Conservation (phyloP, 441 rosid species). For the Monsonia emarginata region DNA sequence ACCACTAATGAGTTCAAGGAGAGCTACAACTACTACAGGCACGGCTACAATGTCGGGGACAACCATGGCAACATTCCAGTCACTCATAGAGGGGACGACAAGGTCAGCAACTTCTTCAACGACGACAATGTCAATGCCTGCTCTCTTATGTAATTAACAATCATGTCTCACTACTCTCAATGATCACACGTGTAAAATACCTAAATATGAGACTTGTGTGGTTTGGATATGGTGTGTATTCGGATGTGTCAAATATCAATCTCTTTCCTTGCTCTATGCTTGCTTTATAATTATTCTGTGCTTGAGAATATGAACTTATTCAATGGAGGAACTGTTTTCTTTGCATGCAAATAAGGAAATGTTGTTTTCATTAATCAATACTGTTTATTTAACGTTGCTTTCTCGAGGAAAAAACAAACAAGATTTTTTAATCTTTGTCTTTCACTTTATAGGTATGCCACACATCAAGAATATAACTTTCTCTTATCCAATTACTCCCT, state of each 20-base stretch:
- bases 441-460: too few relatives aligned
- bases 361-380: neutral
- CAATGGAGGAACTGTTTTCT: neutral
- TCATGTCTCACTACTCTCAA: too few relatives aligned
- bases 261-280: neutral
- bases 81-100: slow-evolving; percentile 72
- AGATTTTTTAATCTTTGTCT: neutral
- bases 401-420: neutral
- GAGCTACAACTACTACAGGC: slow-evolving; percentile 75
- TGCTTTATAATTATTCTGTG: neutral
- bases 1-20: slow-evolving; percentile 70
- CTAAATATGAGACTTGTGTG: neutral
- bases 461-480: too few relatives aligned
- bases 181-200: too few relatives aligned
- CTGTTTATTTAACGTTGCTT: neutral
- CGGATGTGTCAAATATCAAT: too few relatives aligned
- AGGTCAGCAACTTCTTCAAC: slow-evolving; percentile 83
- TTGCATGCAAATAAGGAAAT: neutral
- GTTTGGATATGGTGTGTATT: neutral
- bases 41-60: slow-evolving; percentile 70
- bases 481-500: too few relatives aligned
- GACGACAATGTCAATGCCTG: slow-evolving; percentile 90
- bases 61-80: slow-evolving; percentile 62
- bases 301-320: neutral
- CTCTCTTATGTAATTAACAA: slow-evolving; percentile 47